Evolutionary conservation across 2,329 filamentous ascomycete species (phyloP).

Genomic region (Aspergillus caelatus): DNA sequence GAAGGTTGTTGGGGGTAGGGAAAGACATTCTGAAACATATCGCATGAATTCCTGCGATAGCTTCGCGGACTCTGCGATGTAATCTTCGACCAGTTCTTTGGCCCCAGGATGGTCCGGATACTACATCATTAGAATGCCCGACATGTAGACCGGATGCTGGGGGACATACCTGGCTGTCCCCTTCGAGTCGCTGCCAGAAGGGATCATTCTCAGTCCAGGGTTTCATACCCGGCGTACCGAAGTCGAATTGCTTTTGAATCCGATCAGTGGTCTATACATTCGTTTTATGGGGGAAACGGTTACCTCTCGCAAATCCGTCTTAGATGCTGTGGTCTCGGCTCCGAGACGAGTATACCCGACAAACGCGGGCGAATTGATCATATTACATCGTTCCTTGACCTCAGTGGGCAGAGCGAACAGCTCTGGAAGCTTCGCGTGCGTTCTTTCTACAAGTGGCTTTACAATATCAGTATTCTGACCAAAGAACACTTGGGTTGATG

Average conservation of each 20-base stretch:
- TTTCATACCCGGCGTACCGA: constrained; percentile 35
- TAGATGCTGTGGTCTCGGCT: constrained; percentile 36
- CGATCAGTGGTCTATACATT: neutral
- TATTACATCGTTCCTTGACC: constrained; percentile 33
- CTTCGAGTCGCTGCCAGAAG: constrained; percentile 43
- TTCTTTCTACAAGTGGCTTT: constrained; percentile 25
- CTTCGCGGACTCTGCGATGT: constrained; percentile 52
- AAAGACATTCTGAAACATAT: constrained; percentile 59
- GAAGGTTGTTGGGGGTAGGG: constrained; percentile 52
- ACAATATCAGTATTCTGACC: neutral
- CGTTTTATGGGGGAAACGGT: neutral
- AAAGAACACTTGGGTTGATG: neutral
- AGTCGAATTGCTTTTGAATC: constrained; percentile 48
- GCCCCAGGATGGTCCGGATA: constrained; percentile 30
- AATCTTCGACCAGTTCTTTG: constrained; percentile 47
- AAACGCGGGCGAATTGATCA: constrained; percentile 38
- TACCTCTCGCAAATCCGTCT: constrained; percentile 38
- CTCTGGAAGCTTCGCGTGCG: constrained; percentile 27
- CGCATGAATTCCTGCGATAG: constrained; percentile 57
- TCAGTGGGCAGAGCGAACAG: constrained; percentile 30
- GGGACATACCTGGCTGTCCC: constrained; percentile 28
- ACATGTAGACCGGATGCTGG: no score
- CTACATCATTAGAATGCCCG: constrained; percentile 13
- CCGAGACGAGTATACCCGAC: constrained; percentile 38
- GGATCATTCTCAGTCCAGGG: constrained; percentile 45